Percentiles rank a stretch among this genome's conserved stretches.
These are phyloP conservation scores for Aspergillus glaucus DNA, from an alignment of 2,329 filamentous ascomycete genomes.

Conservation along the genomic window DNA sequence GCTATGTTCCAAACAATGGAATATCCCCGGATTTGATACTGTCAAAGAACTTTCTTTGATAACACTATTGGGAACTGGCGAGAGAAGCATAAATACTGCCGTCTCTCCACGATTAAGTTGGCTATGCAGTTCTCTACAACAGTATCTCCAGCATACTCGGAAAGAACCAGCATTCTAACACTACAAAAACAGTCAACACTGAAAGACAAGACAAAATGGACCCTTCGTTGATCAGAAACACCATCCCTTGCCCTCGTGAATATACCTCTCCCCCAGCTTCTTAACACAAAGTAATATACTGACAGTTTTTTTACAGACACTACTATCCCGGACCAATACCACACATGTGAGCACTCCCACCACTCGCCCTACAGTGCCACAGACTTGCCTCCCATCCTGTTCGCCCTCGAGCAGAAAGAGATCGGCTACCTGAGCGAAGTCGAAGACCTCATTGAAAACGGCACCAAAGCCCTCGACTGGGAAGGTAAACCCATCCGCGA, in stretches of 20 bases:
- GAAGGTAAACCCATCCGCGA: conserved; percentile 13
- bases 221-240: neutral
- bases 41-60: neutral
- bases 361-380: conserved; percentile 12
- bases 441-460: conserved; percentile 11
- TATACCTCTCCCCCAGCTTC: neutral
- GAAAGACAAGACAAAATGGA: neutral
- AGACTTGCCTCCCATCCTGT: conserved; percentile 19
- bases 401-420: conserved; percentile 14
- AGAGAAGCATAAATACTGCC: neutral
- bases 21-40: neutral
- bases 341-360: conserved; percentile 20
- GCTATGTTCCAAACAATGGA: neutral
- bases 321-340: conserved; percentile 7
- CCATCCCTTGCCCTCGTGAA: neutral
- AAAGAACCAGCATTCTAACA: neutral
- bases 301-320: conserved; percentile 4
- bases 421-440: conserved; percentile 1
- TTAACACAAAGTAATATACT: neutral
- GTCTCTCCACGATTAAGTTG: neutral
- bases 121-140: neutral
- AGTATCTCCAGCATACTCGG: neutral
- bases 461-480: conserved; percentile 5
- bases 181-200: neutral
- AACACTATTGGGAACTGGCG: no score